Base-by-base conservation (phyloP, 139 green algal genomes). In the Pleodorina starrii region DNA sequence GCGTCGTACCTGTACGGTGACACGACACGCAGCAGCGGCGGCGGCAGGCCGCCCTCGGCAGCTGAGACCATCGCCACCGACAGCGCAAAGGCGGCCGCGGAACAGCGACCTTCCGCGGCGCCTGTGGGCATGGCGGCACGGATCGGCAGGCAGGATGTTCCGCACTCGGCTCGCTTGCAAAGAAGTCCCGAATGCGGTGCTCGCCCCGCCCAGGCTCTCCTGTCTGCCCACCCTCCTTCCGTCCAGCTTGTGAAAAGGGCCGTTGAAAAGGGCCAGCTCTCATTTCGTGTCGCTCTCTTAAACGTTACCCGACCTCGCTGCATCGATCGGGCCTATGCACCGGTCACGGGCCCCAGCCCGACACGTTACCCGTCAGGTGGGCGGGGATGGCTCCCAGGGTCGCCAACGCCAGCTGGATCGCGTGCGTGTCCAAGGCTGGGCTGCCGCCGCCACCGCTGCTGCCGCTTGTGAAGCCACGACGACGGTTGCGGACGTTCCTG, bases 1-100 rank as follows among this genome's bases (percentile, higher is more conserved):
- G 54, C 25, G 54, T 66, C 54, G 21, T 66, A 88, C 82, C 82
- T 80, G 82, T 48, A 78, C 5, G 82, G 82, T 12, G 82, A 88
- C 5, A 79, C 82, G 59, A 88, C 2, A 1, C 74, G 43, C 32
- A 88, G 82, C 16, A 88, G 44, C 21, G 44, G 9, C 0, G 46
- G 32, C 10, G 82, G 66, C 82, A 88, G 29, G 0, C 21, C 12
- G 10, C 84, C 84, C 5, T 44, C 29, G 21, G 9, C 25, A 0
- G 48, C 29, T 2, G 84, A 38, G 0, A 48, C 50, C 69, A 82
- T 57, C 48, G 69, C 69, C 50, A 89, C 38, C 23, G 69, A 44
- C 4, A 89, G 48, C 29, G 50, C 66, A 1, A 89, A 32, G 0
- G 48, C 38, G 23, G 84, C 68, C 2, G 69, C 71, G 36, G 68